phyloP scores from a whole-genome alignment of 805 yeast species.

The Wickerhamiella hasegawae region DNA sequence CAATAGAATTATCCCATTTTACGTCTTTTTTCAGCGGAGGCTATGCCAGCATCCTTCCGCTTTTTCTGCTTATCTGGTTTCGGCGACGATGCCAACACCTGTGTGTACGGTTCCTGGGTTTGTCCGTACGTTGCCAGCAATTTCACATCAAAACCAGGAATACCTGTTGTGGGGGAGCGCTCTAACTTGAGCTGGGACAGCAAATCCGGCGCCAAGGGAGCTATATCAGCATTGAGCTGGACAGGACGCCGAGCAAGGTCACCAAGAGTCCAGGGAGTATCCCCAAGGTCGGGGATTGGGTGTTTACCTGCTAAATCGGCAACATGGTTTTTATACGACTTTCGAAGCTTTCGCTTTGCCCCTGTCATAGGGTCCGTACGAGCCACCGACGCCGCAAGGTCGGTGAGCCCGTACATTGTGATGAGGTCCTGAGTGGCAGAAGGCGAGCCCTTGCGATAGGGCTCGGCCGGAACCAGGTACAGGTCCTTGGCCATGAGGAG shows the following conservation, averaged over 20 bases:
- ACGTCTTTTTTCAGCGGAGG: slow-evolving; percentile 6
- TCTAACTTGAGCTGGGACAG: slow-evolving; percentile 43
- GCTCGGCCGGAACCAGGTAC: slow-evolving; percentile 23
- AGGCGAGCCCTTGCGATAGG: slow-evolving; percentile 19
- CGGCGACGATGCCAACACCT: neutral
- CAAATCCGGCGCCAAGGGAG: slow-evolving; percentile 34
- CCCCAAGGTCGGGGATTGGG: slow-evolving; percentile 23
- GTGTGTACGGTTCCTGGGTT: slow-evolving; percentile 16
- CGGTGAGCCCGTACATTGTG: slow-evolving; percentile 47
- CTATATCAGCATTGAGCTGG: slow-evolving; percentile 13
- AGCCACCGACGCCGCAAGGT: slow-evolving; percentile 65
- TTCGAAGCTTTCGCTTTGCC: slow-evolving; percentile 81
- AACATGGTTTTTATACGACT: slow-evolving; percentile 88
- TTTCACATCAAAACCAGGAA: slow-evolving; percentile 60
- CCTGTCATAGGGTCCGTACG: slow-evolving; percentile 77
- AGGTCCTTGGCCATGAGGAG: too few species aligned
- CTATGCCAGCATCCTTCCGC: slow-evolving; percentile 2
- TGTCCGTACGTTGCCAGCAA: slow-evolving; percentile 32
- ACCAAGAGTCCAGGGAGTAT: slow-evolving; percentile 15
- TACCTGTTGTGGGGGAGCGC: slow-evolving; percentile 48
- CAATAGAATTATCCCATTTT: neutral
- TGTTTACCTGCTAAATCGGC: slow-evolving; percentile 58
- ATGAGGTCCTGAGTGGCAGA: slow-evolving; percentile 63
- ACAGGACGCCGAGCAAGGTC: slow-evolving; percentile 16
- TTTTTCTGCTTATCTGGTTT: slow-evolving; percentile 3